Evolutionary conservation across 2,329 filamentous ascomycete genomes (phyloP), one percentile per base, ranked within the genome.

Genomic region (Epichloe festucae): DNA sequence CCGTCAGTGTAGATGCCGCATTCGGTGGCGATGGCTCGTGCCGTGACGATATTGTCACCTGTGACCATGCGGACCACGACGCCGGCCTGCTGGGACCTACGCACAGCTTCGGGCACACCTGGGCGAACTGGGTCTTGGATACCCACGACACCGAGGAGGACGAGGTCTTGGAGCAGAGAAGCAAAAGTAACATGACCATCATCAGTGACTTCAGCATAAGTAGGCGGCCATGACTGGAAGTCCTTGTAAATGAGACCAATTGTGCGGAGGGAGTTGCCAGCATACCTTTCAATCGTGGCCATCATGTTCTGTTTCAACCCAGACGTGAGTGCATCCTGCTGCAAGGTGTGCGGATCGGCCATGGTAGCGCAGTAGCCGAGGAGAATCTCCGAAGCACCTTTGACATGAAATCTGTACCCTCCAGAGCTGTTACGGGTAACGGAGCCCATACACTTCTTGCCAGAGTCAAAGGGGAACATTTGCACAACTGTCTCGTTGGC

Each of bases 21-120:
- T 59, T 90, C 86, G 57, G 76, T 77, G 19, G 87, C 87, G 59
- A 91, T 91, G 21, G 87, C 84, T 63, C 85, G 79, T 1, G 87
- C 87, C 6, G 87, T 91, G 53, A 87, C 70, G 57, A 85, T 81
- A 68, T 91, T 90, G 69, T 91, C 87, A 56, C 87, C 87, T 4
- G 87, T 91, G 3, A 91, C 87, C 87, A 91, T 91, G 61, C 87
- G 84, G 17, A 90, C 85, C 54, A 84, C 78, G 11, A 91, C 86
- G 54, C 87, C 87, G 5, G 87, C 87, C 51, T 77, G 75, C 63
- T 90, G 85, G 62, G 86, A 90, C 53, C 71, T 73, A 31, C 31
- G 34, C 84, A 91, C 86, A 11, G 87, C 85, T 49, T 88, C 79
- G 2, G 74, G 73, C n/a, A 90, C 87, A 54, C 85, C 86, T 0